These are phyloP conservation scores for Russula brevipes DNA, from an alignment of 768 basidiomycete genomes.

Conservation along the genomic window DNA sequence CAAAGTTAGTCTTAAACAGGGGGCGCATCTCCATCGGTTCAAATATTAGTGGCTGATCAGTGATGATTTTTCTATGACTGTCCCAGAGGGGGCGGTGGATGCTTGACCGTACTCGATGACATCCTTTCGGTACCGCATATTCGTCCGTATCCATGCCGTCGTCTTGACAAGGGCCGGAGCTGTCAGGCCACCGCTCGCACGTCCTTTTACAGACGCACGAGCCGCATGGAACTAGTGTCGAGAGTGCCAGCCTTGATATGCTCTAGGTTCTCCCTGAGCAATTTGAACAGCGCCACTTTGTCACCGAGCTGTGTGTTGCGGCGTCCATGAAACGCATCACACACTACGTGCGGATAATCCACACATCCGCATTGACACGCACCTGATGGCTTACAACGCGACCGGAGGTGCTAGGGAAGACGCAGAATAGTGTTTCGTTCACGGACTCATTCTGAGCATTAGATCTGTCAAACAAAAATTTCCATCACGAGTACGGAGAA, in stretches of 20 bases:
- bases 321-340: neutral
- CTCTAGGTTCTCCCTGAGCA: conserved; percentile 1
- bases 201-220: neutral
- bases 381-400: conserved; percentile 71
- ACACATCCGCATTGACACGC: conserved; percentile 17
- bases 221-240: conserved; percentile 9
- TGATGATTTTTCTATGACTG: too few species aligned
- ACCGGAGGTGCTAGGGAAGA: conserved; percentile 73
- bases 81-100: too few species aligned
- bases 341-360: neutral
- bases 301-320: conserved; percentile 5
- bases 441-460: conserved; percentile 8
- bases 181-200: neutral
- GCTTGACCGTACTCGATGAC: too few species aligned
- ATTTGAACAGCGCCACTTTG: conserved; percentile 17
- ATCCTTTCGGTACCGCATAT: too few species aligned
- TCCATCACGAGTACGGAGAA: neutral
- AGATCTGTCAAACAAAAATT: neutral
- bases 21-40: too few species aligned
- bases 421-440: conserved; percentile 65
- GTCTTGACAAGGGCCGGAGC: too few species aligned
- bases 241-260: conserved; percentile 7
- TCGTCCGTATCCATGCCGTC: too few species aligned
- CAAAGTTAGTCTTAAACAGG: too few species aligned
- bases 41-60: too few species aligned